Evolutionary conservation across 495 filamentous ascomycete genomes (phyloP).

Genomic region (Aspergillus cristatus): DNA sequence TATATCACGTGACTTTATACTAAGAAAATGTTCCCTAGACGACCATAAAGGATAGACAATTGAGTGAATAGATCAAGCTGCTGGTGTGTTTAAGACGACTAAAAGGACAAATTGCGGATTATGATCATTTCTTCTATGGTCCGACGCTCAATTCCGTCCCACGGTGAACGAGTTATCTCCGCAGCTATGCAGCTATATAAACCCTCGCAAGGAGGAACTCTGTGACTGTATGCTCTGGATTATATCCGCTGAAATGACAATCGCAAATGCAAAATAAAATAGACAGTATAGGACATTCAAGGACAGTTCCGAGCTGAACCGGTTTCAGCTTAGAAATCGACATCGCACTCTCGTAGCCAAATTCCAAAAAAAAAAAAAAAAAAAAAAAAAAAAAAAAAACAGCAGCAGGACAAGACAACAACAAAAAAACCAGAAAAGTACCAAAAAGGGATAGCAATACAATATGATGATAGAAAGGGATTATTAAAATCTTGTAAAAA

Average conservation of each 20-base stretch:
- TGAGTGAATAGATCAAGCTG: no score
- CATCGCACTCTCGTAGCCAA: slow-evolving; percentile 6
- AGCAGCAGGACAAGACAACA: no score
- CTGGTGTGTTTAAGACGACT: no score
- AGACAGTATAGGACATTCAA: slow-evolving; percentile 11
- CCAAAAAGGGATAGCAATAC: slow-evolving; percentile 41
- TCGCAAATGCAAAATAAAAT: slow-evolving; percentile 20
- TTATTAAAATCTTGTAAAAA: slow-evolving; percentile 6
- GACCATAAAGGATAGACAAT: not conserved
- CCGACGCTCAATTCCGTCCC: no score
- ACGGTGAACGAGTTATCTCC: slow-evolving; percentile 7
- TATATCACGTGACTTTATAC: no score
- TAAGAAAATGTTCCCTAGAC: no score
- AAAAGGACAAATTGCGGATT: no score
- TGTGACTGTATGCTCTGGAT: slow-evolving; percentile 10
- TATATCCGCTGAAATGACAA: slow-evolving; percentile 15
- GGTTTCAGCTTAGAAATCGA: slow-evolving; percentile 14
- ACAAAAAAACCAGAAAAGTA: slow-evolving; percentile 15
- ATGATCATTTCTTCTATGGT: slow-evolving; percentile 7
- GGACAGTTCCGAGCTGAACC: slow-evolving; percentile 14
- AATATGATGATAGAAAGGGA: slow-evolving; percentile 19
- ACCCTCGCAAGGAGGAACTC: slow-evolving; percentile 7
- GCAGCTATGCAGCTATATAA: slow-evolving; percentile 8
- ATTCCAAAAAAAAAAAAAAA: slow-evolving; percentile 12
- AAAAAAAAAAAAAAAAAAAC: slow-evolving; percentile 27